A percentile compares a stretch with the other conserved stretches of the same genome.
These are phyloP conservation scores for Allantophomopsis lycopodina DNA, from an alignment of 2,329 filamentous ascomycete species.

Conservation along the genomic window DNA sequence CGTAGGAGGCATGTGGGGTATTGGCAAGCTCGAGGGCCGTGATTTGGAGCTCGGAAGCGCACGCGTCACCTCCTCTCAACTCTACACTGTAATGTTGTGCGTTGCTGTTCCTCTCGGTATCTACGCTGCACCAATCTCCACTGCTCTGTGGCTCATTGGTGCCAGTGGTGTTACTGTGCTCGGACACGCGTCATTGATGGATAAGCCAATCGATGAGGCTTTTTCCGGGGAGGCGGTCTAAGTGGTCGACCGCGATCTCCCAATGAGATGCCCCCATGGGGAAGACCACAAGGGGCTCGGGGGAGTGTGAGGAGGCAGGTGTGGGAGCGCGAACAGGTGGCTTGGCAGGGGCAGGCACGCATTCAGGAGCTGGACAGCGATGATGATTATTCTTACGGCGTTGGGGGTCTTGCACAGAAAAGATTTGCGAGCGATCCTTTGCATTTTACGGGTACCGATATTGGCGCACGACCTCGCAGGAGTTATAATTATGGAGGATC, in stretches of 20 bases:
- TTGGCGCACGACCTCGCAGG: constrained; percentile 23
- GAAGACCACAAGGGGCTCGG: constrained; percentile 96
- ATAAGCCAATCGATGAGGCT: constrained; percentile 99
- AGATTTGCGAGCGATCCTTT: constrained; percentile 46
- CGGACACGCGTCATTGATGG: constrained; percentile 89
- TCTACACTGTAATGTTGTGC: constrained; percentile 80
- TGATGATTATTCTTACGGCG: constrained; percentile 41
- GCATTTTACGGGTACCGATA: constrained; percentile 44
- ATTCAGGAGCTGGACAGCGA: constrained; percentile 56
- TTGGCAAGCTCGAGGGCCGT: constrained; percentile 76
- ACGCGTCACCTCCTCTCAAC: constrained; percentile 77
- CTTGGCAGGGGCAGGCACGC: constrained; percentile 32
- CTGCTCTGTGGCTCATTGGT: constrained; percentile 89
- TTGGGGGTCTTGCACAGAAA: constrained; percentile 29
- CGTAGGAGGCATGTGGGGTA: constrained; percentile 75
- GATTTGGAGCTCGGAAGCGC: constrained; percentile 79
- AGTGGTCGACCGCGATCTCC: constrained; percentile 99
- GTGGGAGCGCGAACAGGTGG: constrained; percentile 32
- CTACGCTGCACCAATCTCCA: constrained; percentile 71
- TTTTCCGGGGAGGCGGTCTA: constrained; percentile 99
- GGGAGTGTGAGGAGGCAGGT: constrained; percentile 46
- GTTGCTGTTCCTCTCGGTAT: constrained; percentile 76
- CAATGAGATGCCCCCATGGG: constrained; percentile 84
- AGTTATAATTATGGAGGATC: constrained; percentile 11
- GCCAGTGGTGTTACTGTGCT: constrained; percentile 88